phyloP scores from a whole-genome alignment of 2,329 filamentous ascomycete genomes.

The Pseudopithomyces maydicus region DNA sequence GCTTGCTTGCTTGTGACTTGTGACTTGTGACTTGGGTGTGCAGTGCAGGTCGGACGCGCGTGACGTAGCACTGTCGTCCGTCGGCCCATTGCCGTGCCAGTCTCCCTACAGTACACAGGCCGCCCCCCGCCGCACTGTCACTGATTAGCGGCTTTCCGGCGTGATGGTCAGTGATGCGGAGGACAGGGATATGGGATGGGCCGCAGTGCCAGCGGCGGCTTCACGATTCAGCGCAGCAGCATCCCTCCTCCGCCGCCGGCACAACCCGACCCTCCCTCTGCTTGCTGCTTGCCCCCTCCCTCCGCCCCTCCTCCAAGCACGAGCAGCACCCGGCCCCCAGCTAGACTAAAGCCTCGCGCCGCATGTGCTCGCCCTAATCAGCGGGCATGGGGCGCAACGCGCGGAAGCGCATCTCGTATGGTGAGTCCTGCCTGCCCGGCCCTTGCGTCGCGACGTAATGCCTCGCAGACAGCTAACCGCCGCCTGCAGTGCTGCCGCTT shows the following conservation, averaged over 20 bases:
- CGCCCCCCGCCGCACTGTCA: conserved; percentile 5
- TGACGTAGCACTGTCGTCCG: conserved; percentile 5
- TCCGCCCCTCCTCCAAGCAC: not conserved
- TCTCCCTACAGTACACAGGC: not conserved
- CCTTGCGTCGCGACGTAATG: conserved; percentile 7
- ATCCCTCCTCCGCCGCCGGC: conserved; percentile 1
- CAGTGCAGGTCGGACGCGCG: not conserved
- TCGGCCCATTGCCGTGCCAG: not conserved
- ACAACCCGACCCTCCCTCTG: not conserved
- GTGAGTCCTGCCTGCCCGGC: conserved; percentile 40
- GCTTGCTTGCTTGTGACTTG: no score
- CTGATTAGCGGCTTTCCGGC: not conserved
- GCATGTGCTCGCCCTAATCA: conserved; percentile 26
- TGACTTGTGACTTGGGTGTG: no score
- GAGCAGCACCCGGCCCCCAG: no score
- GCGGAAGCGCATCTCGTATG: conserved; percentile 60
- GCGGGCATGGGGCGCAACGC: conserved; percentile 56
- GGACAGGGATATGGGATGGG: conserved; percentile 2
- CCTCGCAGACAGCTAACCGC: conserved; percentile 17
- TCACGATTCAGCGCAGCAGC: not conserved
- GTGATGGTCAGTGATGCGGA: not conserved
- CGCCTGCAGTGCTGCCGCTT: conserved; percentile 67
- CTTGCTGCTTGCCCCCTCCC: not conserved
- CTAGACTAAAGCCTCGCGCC: conserved; percentile 15
- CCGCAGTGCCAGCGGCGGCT: not conserved